Evolutionary conservation across 495 filamentous ascomycete species (phyloP), one percentile per base, ranked within the genome.

Genomic region (Collariella sp.): DNA sequence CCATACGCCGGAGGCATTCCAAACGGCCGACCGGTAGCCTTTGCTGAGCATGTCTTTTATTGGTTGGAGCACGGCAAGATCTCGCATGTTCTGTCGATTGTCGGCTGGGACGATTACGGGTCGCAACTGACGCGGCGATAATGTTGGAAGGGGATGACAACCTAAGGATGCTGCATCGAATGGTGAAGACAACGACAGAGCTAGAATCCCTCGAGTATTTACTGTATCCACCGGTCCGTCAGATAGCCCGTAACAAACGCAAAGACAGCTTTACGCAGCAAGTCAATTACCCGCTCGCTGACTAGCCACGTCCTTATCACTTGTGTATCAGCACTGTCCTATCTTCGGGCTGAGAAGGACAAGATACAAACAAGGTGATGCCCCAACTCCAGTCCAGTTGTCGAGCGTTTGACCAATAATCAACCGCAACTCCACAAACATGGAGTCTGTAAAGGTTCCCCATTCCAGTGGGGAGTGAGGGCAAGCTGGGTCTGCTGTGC

Each of bases 31-130:
- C 46, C 24, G 26, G 67, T 72, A 12, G 46, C 47, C n/a, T 66
- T 66, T 45, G 39, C 59, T 35, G 66, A 72, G 38, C 61, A 65
- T 41, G 69, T 56, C 31, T 68, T 68, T 23, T 72, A 70, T 50
- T 61, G 51, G 50, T 64, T 72, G 51, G 58, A 61, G 13, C 55
- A 62, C 1, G 67, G 68, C 24, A 69, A 60, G 61, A 70, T 72
- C 5, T 62, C 60, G 4, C 54, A 62, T 35, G 61, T 70, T 18
- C 61, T 67, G 59, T 63, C 65, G 16, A 62, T 70, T 26, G 60
- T 70, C 10, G 67, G 68, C 51, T 67, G 62, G 65, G 53, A 57
- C 9, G 54, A 57, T 5, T 70, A 70, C 50, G 57, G 60, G 42
- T 24, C 46, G 34, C 46, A 49, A 19, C 46, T 49, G 24, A 33